Base-by-base conservation (phyloP, 768 basidiomycete species). In the Russula sp. region DNA sequence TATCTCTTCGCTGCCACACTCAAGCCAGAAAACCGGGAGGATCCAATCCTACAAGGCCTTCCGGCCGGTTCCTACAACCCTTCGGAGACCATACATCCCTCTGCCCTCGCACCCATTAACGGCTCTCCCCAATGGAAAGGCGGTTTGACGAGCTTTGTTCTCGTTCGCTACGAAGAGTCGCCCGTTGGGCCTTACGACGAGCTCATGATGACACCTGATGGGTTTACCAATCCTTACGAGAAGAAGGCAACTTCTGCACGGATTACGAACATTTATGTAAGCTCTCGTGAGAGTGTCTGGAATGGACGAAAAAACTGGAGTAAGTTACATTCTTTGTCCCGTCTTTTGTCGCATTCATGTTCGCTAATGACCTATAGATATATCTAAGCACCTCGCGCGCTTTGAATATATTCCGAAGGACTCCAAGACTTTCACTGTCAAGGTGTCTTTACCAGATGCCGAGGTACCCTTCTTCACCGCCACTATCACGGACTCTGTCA, bases 151-250 rank as follows among this genome's bases (percentile, higher is more conserved):
- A 1, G 6, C 14, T 34, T 57, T 48, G 42, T 59, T 8, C 36
- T 68, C 9, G 53, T 56, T 24, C 64, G 57, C 2, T 66, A 66
- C 32, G 63, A 55, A 24, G 53, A 62, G 5, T 54, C 60, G 9
- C 67, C 67, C n/a, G 48, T 62, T 24, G 67, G 67, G 5, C 57
- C 67, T 8, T 68, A 68, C 64, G 67, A 68, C 20, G 67, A 68
- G 26, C 67, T 68, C 11, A 38, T 62, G 20, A 14, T 57, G 24
- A 1, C 11, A 2, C 18, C 57, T 4, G 46, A 44, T 6, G 48
- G 38, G 3, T 68, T 57, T 32, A 1, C 26, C 22, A 58, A 56
- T 20, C 67, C 67, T 8, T 10, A 46, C 22, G 32, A 59, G n/a
- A 53, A 59, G 14, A 53, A 57, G 26, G 16, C 59, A 2, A 53